Base-by-base conservation (phyloP, 345 rosid genomes). In the Eucalyptus rudis region DNA sequence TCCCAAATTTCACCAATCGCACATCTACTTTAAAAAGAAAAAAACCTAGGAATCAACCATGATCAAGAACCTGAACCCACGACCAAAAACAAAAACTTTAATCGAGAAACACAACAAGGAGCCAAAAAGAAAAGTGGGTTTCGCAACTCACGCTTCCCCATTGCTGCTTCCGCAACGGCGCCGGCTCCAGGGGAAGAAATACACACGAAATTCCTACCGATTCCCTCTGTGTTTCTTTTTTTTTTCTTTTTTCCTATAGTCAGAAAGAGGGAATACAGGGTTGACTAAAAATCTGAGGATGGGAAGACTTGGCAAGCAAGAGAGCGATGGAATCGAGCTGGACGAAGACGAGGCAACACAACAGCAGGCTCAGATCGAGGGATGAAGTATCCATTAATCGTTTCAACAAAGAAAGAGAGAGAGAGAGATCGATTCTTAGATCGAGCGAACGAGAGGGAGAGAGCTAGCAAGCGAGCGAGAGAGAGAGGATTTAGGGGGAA, bases 91-190 rank as follows among this genome's bases (percentile, higher is more conserved):
- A 33, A 86, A 89, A 54, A 19, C 24, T 49, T 59, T 10, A 68
- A 59, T 68, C 81, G 40, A n/a, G n/a, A 85, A 59, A 45, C 52
- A 88, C 33, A 85, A 24, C 7, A 54, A 47, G 20, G 87, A 22
- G 84, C 40, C 83, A 31, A 62, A 44, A 49, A 43, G 19, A 83
- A 29, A 89, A 52, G 25, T 29, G 84, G 84, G 84, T 76, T 76
- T 5, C 1, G 54, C 40, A 86, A 88, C 96, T 93, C 92, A 97
- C 99, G 96, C 88, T 91, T 95, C 88, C 98, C 98, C 99, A 97
- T 97, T 80, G 87, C 88, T 68, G 90, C 86, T 90, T 71, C 88
- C 51, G 88, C 54, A 25, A 43, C 47, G 88, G 49, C 44, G 49
- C 4, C 84, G 40, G 91, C 88, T 59, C 49, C 25, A 8, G 4